Conservation (phyloP, 1,284 basidiomycete species). For the Garcileccinum viscosum region DNA sequence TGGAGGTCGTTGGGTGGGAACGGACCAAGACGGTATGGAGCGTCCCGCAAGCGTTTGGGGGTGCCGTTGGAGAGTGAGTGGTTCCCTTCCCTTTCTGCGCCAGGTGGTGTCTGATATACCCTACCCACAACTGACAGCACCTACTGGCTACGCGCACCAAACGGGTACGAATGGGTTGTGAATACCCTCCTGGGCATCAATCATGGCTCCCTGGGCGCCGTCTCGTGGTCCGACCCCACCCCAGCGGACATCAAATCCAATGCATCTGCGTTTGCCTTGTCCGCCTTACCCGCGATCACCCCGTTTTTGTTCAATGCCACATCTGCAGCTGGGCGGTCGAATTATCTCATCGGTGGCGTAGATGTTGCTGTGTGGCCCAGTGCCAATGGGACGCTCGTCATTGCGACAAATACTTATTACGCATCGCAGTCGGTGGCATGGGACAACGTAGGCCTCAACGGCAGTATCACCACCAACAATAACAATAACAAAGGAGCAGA, state of each 20-base stretch:
- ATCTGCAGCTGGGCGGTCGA: slow-evolving; percentile 23
- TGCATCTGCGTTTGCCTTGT: slow-evolving; percentile 58
- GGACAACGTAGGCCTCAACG: slow-evolving; percentile 16
- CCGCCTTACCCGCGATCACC: slow-evolving; percentile 45
- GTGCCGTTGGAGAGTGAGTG: slow-evolving; percentile 54
- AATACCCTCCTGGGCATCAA: slow-evolving; percentile 70
- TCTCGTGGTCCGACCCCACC: slow-evolving; percentile 76
- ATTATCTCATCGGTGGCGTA: slow-evolving; percentile 41
- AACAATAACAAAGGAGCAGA: background rate
- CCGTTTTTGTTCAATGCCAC: slow-evolving; percentile 46
- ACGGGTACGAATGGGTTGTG: slow-evolving; percentile 71
- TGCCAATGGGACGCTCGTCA: slow-evolving; percentile 43
- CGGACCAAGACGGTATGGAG: slow-evolving; percentile 64
- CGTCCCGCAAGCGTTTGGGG: slow-evolving; percentile 79
- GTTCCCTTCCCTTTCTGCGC: background rate
- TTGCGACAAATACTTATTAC: slow-evolving; percentile 51
- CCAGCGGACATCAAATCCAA: slow-evolving; percentile 64
- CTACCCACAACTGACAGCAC: slow-evolving; percentile 36
- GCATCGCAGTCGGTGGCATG: slow-evolving; percentile 31
- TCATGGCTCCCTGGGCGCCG: slow-evolving; percentile 69
- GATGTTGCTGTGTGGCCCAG: slow-evolving; percentile 51
- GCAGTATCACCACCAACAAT: background rate
- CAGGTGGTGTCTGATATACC: background rate
- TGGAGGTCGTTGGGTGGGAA: slow-evolving; percentile 68
- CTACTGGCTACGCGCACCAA: slow-evolving; percentile 74